Evolutionary conservation across 345 rosid genomes (phyloP).

Genomic region (Xanthoceras sorbifolium): DNA sequence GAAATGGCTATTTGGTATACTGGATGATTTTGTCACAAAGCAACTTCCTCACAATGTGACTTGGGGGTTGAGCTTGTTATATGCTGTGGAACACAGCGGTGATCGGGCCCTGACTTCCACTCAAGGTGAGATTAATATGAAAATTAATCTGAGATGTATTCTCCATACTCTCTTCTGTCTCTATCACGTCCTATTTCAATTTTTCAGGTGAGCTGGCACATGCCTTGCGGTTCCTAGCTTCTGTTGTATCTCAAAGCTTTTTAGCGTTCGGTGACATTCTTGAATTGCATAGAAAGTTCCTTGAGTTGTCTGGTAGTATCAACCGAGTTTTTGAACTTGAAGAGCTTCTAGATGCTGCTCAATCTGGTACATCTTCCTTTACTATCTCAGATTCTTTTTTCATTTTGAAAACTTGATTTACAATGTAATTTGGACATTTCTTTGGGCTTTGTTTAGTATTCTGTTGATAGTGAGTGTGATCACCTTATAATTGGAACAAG

Average conservation of each 20-base stretch:
- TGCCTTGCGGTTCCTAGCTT: constrained; percentile 92
- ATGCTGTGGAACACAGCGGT: constrained; percentile 91
- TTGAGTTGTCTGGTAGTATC: constrained; percentile 89
- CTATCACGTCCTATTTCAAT: constrained; percentile 9
- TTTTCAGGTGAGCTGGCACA: constrained; percentile 90
- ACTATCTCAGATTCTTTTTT: not conserved
- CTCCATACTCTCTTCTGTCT: constrained; percentile 5
- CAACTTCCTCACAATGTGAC: constrained; percentile 98
- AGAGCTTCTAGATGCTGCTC: constrained; percentile 88
- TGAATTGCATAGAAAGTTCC: constrained; percentile 84
- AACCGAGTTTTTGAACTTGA: constrained; percentile 94
- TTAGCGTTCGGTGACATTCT: constrained; percentile 98
- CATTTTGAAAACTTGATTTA: not conserved
- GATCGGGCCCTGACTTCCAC: constrained; percentile 79
- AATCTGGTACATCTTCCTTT: constrained; percentile 55
- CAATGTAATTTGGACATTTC: too few species aligned
- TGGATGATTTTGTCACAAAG: constrained; percentile 97
- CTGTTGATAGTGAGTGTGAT: not conserved
- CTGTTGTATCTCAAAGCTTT: constrained; percentile 98
- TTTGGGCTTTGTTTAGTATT: too few species aligned
- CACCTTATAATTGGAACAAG: not conserved
- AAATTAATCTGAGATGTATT: not conserved
- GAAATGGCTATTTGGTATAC: constrained; percentile 88
- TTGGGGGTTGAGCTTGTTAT: constrained; percentile 95
- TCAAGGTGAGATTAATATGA: constrained; percentile 57